Conservation (phyloP, 345 rosid species). For the Salix udensis region DNA sequence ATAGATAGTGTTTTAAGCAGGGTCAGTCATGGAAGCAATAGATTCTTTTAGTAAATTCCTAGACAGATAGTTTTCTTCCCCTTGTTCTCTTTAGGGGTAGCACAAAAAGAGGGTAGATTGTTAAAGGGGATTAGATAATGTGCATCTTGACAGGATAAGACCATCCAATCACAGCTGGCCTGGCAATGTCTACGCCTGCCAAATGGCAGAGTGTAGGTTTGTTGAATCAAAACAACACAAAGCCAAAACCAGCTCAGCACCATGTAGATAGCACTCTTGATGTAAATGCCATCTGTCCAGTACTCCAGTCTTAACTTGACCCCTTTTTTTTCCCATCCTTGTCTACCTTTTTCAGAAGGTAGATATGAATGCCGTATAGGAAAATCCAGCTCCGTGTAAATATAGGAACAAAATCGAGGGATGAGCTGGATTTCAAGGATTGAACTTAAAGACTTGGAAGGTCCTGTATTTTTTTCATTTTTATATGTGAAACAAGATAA, state of each 20-base stretch:
- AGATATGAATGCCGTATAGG: background rate
- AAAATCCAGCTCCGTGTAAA: background rate
- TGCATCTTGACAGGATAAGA: background rate
- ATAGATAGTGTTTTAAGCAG: background rate
- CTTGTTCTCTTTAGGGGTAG: no score
- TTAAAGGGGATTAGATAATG: background rate
- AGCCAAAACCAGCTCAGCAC: background rate
- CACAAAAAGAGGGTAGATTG: no score
- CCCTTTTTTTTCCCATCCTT: background rate
- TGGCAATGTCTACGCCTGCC: background rate
- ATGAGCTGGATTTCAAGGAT: no score
- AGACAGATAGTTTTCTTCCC: no score
- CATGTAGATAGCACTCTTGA: background rate
- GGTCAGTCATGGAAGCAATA: background rate
- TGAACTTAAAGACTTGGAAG: no score
- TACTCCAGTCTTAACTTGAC: background rate
- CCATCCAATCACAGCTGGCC: background rate
- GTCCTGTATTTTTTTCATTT: no score
- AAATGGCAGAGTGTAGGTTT: background rate
- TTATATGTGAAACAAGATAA: no score
- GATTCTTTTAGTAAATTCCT: background rate
- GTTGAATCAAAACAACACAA: background rate
- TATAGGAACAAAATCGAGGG: no score
- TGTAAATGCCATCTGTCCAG: background rate
- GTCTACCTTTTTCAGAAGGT: background rate